These are phyloP conservation scores for Centella asiatica DNA, from an alignment of 129 eudicot species.

Conservation along the genomic window DNA sequence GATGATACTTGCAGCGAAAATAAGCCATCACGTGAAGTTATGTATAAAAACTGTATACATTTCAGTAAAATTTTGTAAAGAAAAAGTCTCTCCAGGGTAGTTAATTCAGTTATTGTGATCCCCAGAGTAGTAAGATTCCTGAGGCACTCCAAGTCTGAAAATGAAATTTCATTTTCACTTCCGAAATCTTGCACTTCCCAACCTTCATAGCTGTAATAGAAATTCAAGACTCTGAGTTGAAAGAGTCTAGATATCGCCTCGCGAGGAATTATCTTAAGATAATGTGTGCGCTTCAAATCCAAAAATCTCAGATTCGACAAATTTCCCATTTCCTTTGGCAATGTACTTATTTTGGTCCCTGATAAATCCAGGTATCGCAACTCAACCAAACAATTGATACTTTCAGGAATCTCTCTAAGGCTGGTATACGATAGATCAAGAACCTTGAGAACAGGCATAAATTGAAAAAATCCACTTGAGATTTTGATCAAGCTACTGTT, in stretches of 20 bases:
- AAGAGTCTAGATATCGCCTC: slow-evolving; percentile 28
- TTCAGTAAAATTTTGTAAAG: slow-evolving; percentile 5
- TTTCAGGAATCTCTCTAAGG: slow-evolving; percentile 29
- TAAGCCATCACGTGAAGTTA: slow-evolving; percentile 30
- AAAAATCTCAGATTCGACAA: slow-evolving; percentile 24
- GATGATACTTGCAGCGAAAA: slow-evolving; percentile 18
- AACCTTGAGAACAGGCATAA: slow-evolving; percentile 33
- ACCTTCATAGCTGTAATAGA: slow-evolving; percentile 25
- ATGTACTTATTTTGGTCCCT: slow-evolving; percentile 24
- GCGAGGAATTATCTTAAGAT: slow-evolving; percentile 28
- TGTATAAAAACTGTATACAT: slow-evolving; percentile 29
- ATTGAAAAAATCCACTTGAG: slow-evolving; percentile 19
- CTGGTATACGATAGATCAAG: slow-evolving; percentile 34
- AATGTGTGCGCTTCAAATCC: slow-evolving; percentile 33
- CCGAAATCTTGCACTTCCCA: slow-evolving; percentile 19
- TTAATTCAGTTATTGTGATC: slow-evolving; percentile 21
- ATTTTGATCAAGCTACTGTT: slow-evolving; percentile 25
- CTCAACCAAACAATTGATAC: slow-evolving; percentile 20
- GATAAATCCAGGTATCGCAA: slow-evolving; percentile 34
- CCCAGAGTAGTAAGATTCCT: slow-evolving; percentile 23
- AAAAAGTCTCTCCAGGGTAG: slow-evolving; percentile 20
- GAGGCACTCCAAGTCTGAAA: slow-evolving; percentile 5
- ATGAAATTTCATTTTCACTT: background rate
- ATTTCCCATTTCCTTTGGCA: slow-evolving; percentile 29
- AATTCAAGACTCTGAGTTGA: slow-evolving; percentile 27